phyloP scores from a whole-genome alignment of 805 yeast genomes.

The Teunomyces funiuensis region DNA sequence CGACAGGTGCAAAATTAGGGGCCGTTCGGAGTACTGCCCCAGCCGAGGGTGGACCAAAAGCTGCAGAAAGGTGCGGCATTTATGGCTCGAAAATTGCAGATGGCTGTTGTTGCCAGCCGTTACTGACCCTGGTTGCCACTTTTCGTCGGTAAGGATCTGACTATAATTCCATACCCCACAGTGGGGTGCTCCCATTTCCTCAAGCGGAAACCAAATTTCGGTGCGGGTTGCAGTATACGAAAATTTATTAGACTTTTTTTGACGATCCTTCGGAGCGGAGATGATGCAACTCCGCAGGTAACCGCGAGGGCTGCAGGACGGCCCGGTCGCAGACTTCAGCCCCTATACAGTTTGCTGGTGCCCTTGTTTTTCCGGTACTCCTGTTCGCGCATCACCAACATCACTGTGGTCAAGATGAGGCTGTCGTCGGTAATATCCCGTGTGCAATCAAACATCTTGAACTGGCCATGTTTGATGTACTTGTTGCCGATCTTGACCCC shows the following conservation, averaged over 20 bases:
- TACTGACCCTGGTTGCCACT: no score
- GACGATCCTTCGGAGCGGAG: conserved; percentile 4
- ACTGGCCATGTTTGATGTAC: conserved; percentile 21
- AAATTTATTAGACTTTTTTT: background rate
- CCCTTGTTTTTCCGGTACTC: conserved; percentile 35
- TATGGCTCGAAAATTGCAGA: no score
- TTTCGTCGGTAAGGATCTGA: conserved; percentile 2
- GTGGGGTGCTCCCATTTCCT: background rate
- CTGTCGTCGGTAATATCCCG: conserved; percentile 15
- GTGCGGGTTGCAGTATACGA: conserved; percentile 3
- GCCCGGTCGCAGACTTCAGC: no score
- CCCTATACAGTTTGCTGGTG: conserved; percentile 13
- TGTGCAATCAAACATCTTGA: conserved; percentile 18
- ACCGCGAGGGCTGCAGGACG: no score
- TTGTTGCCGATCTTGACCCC: conserved; percentile 18
- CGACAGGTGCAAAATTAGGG: no score
- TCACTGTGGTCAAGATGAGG: conserved; percentile 21
- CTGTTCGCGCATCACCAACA: conserved; percentile 32
- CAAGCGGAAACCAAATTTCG: background rate
- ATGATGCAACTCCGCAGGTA: background rate
- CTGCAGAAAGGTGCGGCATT: no score
- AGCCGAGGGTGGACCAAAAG: no score
- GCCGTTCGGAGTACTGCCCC: no score
- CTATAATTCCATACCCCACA: conserved; percentile 3
- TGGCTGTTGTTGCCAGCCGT: no score